Evolutionary conservation across 495 filamentous ascomycete species (phyloP).

Genomic region (Tuber calosporum): DNA sequence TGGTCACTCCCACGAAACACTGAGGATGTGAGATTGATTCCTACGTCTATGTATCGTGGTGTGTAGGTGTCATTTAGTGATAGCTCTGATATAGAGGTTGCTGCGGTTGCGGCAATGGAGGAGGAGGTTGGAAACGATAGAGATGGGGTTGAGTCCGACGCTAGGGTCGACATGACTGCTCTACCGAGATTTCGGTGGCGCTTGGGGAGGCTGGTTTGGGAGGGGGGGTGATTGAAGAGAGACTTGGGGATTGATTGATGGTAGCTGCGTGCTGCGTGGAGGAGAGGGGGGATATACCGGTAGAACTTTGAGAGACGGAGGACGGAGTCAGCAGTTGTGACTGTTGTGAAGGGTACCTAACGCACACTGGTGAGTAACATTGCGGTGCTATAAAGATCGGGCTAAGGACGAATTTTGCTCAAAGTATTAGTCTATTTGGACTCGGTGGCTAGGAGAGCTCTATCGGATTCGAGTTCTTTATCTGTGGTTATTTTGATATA

Average conservation of each 20-base stretch:
- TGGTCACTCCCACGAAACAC: constrained; percentile 80
- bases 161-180: constrained; percentile 9
- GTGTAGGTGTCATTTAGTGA: constrained; percentile 44
- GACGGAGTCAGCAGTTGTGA: background rate
- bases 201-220: background rate
- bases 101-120: constrained; percentile 14
- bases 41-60: constrained; percentile 48
- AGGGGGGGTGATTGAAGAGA: background rate
- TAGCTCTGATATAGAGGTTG: constrained; percentile 16
- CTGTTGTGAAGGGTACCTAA: background rate
- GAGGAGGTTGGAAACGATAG: constrained; percentile 15
- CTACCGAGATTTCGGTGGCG: background rate
- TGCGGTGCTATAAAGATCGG: background rate
- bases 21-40: constrained; percentile 88
- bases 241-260: background rate
- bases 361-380: background rate
- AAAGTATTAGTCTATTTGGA: background rate
- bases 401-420: background rate
- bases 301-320: background rate
- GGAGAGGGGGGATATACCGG: background rate
- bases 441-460: background rate
- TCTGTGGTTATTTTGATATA: background rate
- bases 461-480: background rate
- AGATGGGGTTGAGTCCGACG: constrained; percentile 8
- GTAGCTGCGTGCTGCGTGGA: background rate